Evolutionary conservation across 2,329 filamentous ascomycete species (phyloP).

Genomic region (Diaporthe velutina): DNA sequence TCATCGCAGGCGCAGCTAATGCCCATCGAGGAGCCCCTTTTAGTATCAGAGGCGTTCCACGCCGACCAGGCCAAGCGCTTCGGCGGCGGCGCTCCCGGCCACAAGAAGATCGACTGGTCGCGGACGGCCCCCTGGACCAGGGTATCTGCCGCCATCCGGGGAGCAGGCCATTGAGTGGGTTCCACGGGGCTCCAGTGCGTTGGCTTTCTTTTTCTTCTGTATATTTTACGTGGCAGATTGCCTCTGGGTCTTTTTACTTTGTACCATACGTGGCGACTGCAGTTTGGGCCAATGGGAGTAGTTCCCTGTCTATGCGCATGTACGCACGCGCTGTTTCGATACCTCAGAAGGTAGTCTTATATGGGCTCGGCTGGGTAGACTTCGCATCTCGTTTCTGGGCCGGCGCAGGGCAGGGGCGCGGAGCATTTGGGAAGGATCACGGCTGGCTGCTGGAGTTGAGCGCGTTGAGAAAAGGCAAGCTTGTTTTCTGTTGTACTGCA

Average conservation of each 20-base stretch:
- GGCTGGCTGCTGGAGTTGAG: conserved; percentile 5
- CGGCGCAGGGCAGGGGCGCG: not conserved
- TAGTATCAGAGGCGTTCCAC: conserved; percentile 52
- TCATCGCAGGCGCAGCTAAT: conserved; percentile 52
- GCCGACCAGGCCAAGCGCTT: conserved; percentile 41
- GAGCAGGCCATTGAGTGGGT: conserved; percentile 21
- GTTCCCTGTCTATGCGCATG: not conserved
- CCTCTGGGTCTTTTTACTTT: not conserved
- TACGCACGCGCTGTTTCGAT: not conserved
- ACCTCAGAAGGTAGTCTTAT: not conserved
- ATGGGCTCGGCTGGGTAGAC: not conserved
- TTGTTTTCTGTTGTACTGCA: not conserved
- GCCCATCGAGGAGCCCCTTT: conserved; percentile 53
- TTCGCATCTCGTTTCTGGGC: conserved; percentile 16
- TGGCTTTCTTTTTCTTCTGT: not conserved
- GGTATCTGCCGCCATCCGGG: not conserved
- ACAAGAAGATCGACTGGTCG: conserved; percentile 35
- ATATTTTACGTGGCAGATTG: not conserved
- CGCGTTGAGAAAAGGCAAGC: not conserved
- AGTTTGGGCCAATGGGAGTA: too few relatives aligned
- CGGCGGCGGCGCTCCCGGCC: not conserved
- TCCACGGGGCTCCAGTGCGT: not conserved
- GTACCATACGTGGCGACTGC: not conserved
- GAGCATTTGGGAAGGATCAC: not conserved
- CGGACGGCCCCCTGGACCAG: conserved; percentile 17